Base-by-base conservation (phyloP, 768 basidiomycete species). In the Nidula microcarpa region DNA sequence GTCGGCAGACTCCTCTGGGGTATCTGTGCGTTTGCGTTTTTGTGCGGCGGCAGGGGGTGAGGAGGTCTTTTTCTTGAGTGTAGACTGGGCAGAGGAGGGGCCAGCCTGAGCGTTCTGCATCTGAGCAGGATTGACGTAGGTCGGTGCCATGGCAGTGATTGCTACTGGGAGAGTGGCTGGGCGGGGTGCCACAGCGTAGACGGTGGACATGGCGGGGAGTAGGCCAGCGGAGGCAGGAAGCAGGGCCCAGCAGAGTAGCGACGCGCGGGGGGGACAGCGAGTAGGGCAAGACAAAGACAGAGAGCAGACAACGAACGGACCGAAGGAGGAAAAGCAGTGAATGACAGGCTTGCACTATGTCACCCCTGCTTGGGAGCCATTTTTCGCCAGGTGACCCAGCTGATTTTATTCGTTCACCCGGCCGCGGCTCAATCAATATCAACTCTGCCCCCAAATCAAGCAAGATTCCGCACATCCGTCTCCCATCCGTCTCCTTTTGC, bases 21-120 rank as follows among this genome's bases (percentile, higher is more conserved):
- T 79, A 43, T 78, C 76, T 30, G 79, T 77, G 64, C 87, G 84
- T 65, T 82, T 84, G 50, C 87, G 82, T 65, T 87, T 87, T 64
- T 47, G 58, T 55, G 56, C 53, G 51, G 60, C 52, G 5, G 60
- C 53, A 14, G 55, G 50, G 36, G 62, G 47, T 23, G 65, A 56
- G 23, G 70, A 62, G 14, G 55, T 61, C 45, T 63, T 74, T 64
- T 72, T 78, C 77, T 74, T 78, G 57, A 63, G 61, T 7, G 60
- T 46, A 39, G 63, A 53, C 37, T 64, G 55, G 16, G 66, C 58
- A 3, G 68, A 63, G 34, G 75, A 76, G 51, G 77, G 74, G 13
- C 75, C 76, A 10, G 77, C 74, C 54, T 77, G 73, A n/a, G 75
- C 62, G 45, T 66, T 73, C 56, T 72, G 57, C 66, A 75, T 74